Percentiles rank a stretch among this genome's conserved stretches.
phyloP scores from a whole-genome alignment of 2,329 filamentous ascomycete genomes.

The Rhynchosporium graminicola region DNA sequence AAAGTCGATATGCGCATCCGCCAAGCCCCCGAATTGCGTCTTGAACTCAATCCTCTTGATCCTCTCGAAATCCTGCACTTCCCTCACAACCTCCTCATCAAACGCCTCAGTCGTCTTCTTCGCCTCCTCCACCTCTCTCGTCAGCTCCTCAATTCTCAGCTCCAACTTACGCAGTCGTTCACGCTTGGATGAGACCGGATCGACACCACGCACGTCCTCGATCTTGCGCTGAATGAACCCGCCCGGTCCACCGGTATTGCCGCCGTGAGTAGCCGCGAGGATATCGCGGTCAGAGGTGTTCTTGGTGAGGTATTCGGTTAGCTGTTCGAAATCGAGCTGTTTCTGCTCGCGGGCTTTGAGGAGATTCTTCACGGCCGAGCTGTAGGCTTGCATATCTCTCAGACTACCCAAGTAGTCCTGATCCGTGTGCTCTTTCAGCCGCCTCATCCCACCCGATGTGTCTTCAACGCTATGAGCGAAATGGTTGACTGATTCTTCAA shows the following conservation, averaged over 20 bases:
- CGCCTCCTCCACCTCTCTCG: slow-evolving; percentile 82
- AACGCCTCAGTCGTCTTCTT: slow-evolving; percentile 89
- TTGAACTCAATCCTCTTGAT: slow-evolving; percentile 96
- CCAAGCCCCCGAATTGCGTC: slow-evolving; percentile 78
- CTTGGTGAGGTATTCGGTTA: slow-evolving; percentile 94
- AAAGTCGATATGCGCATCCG: slow-evolving; percentile 83
- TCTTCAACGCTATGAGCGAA: slow-evolving; percentile 88
- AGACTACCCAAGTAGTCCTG: slow-evolving; percentile 93
- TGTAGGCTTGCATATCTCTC: slow-evolving; percentile 95
- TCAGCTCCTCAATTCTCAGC: slow-evolving; percentile 88
- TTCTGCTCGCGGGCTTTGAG: slow-evolving; percentile 95
- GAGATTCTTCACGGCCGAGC: slow-evolving; percentile 79
- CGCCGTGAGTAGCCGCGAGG: slow-evolving; percentile 59
- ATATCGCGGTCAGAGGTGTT: slow-evolving; percentile 82
- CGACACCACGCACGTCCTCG: slow-evolving; percentile 93
- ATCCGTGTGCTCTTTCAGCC: slow-evolving; percentile 88
- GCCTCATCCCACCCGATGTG: slow-evolving; percentile 73
- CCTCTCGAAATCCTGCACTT: slow-evolving; percentile 90
- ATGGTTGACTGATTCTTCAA: slow-evolving; percentile 78
- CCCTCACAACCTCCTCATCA: slow-evolving; percentile 92
- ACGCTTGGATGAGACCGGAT: slow-evolving; percentile 87
- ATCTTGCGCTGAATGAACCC: slow-evolving; percentile 92
- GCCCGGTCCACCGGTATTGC: slow-evolving; percentile 71
- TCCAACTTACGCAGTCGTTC: slow-evolving; percentile 89
- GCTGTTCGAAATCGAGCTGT: slow-evolving; percentile 93